Conservation (phyloP, 345 rosid species). For the Syzygium oleosum region DNA sequence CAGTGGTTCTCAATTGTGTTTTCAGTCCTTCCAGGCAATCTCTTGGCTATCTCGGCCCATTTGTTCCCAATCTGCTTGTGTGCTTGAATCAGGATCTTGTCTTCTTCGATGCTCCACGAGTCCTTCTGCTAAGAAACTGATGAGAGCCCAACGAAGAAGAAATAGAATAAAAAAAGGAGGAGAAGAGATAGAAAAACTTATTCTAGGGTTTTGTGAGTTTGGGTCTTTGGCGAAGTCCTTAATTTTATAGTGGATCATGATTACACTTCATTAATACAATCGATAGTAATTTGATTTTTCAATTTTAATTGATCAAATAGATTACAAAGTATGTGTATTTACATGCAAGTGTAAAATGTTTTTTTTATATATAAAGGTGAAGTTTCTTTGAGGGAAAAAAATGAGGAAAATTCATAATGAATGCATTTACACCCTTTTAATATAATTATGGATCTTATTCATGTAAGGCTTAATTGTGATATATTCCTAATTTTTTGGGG, state of each 20-base stretch:
- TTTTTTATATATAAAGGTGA: neutral
- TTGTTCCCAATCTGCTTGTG: neutral
- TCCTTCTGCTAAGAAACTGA: neutral
- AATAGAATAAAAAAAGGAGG: neutral
- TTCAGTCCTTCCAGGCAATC: neutral
- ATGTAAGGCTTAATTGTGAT: neutral
- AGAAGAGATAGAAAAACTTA: neutral
- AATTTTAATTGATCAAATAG: neutral
- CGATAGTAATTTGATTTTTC: neutral
- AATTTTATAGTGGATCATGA: too few relatives aligned
- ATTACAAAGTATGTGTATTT: neutral
- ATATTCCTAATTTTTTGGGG: too few relatives aligned
- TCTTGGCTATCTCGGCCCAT: constrained; percentile 2
- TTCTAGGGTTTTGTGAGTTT: neutral
- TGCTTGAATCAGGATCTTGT: neutral
- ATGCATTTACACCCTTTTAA: neutral
- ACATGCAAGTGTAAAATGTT: neutral
- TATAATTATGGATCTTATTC: neutral
- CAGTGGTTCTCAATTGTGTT: constrained; percentile 1
- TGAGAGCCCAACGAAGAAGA: neutral
- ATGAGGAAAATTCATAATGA: neutral
- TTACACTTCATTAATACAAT: neutral
- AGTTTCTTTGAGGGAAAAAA: neutral
- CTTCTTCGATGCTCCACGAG: neutral
- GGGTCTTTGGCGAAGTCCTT: neutral